These are phyloP conservation scores for Yamadazyma atlantica DNA, from an alignment of 1,139 yeast species.

Conservation along the genomic window DNA sequence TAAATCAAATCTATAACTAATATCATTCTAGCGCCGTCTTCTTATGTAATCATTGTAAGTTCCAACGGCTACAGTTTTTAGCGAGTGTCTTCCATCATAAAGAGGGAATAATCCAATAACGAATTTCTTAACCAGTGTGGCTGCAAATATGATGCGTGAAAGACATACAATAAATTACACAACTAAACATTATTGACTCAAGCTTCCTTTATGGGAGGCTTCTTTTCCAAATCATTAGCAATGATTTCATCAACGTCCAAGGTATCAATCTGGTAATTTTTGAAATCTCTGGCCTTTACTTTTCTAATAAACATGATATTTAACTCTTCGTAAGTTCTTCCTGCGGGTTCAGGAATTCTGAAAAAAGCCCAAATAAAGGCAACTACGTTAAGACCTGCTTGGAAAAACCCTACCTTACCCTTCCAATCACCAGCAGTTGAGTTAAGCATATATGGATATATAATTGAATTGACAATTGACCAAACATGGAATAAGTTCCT, in stretches of 20 bases:
- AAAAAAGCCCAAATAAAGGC: conserved; percentile 45
- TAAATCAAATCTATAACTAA: too few species aligned
- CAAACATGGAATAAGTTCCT: conserved; percentile 44
- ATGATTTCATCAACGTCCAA: not conserved
- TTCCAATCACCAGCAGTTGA: conserved; percentile 53
- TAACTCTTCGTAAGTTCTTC: conserved; percentile 56
- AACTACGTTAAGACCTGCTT: conserved; percentile 46
- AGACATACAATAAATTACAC: too few species aligned
- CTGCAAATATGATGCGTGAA: too few species aligned
- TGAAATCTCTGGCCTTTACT: conserved; percentile 40
- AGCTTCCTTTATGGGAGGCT: too few species aligned
- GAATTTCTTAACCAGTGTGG: too few species aligned
- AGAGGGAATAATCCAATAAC: conserved; percentile 39
- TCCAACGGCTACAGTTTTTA: conserved; percentile 23
- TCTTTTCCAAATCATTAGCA: too few species aligned
- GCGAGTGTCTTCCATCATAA: conserved; percentile 32
- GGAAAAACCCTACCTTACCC: conserved; percentile 57
- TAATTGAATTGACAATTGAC: conserved; percentile 39
- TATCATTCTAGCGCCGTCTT: too few species aligned
- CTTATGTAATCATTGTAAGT: conserved; percentile 19
- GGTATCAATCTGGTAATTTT: not conserved
- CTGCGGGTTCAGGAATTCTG: conserved; percentile 56
- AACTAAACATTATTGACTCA: too few species aligned
- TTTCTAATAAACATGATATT: conserved; percentile 47
- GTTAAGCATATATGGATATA: conserved; percentile 57